Percentiles rank a stretch among this genome's conserved stretches.
phyloP scores from a whole-genome alignment of 2,329 filamentous ascomycete genomes.

The Venturia carpophila region DNA sequence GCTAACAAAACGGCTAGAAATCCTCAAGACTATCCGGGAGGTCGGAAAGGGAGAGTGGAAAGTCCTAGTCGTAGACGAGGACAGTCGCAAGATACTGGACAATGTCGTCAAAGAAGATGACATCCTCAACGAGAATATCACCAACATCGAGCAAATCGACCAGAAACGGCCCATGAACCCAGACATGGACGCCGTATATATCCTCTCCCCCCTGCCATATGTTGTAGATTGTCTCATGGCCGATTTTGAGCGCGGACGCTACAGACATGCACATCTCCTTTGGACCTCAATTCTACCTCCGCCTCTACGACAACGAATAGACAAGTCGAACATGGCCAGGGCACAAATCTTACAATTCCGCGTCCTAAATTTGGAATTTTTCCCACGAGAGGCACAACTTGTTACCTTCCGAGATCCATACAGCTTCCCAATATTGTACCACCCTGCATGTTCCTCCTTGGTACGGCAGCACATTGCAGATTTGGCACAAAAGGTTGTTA shows the following conservation, averaged over 20 bases:
- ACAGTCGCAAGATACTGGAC: slow-evolving; percentile 76
- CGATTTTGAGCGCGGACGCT: slow-evolving; percentile 79
- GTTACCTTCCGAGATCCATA: slow-evolving; percentile 89
- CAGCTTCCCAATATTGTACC: slow-evolving; percentile 89
- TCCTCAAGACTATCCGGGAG: slow-evolving; percentile 15
- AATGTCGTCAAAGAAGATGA: slow-evolving; percentile 93
- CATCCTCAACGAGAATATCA: slow-evolving; percentile 92
- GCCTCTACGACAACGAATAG: slow-evolving; percentile 63
- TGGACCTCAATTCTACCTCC: slow-evolving; percentile 76
- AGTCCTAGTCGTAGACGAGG: slow-evolving; percentile 81
- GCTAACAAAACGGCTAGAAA: slow-evolving; percentile 15
- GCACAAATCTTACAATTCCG: slow-evolving; percentile 73
- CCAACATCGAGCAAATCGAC: slow-evolving; percentile 93
- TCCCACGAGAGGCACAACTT: slow-evolving; percentile 81
- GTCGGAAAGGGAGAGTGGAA: slow-evolving; percentile 64
- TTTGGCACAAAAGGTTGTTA: slow-evolving; percentile 73
- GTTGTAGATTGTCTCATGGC: slow-evolving; percentile 91
- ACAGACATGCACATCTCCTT: slow-evolving; percentile 69
- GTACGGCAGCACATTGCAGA: slow-evolving; percentile 76
- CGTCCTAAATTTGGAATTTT: slow-evolving; percentile 81
- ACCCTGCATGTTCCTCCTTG: slow-evolving; percentile 79
- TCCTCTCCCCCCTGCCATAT: slow-evolving; percentile 76
- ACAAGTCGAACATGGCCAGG: slow-evolving; percentile 59
- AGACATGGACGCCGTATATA: slow-evolving; percentile 90
- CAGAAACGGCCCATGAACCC: slow-evolving; percentile 72